Conservation (phyloP, 805 yeast genomes). For the Saccharomycopsis olivae region DNA sequence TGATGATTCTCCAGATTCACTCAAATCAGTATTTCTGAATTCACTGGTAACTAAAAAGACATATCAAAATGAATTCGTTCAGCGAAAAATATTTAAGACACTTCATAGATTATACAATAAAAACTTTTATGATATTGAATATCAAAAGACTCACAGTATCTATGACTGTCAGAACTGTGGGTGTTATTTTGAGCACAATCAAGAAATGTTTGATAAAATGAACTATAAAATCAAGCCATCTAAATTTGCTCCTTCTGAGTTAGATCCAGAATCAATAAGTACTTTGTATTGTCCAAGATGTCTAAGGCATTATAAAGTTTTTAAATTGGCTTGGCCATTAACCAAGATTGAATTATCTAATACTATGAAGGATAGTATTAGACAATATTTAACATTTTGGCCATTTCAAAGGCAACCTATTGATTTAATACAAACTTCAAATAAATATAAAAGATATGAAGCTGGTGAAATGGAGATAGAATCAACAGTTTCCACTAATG, state of each 20-base stretch:
- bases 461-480: not conserved
- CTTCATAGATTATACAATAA: slow-evolving; percentile 21
- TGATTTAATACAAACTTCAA: not conserved
- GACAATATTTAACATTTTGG: slow-evolving; percentile 15
- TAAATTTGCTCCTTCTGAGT: not conserved
- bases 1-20: slow-evolving; percentile 17
- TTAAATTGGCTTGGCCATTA: slow-evolving; percentile 22
- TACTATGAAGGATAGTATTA: slow-evolving; percentile 4
- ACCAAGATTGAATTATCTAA: slow-evolving; percentile 11
- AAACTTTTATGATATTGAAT: slow-evolving; percentile 14
- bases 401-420: slow-evolving; percentile 2
- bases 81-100: slow-evolving; percentile 19
- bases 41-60: not conserved
- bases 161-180: slow-evolving; percentile 26
- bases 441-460: not conserved
- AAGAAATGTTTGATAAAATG: not conserved
- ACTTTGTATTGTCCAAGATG: slow-evolving; percentile 23
- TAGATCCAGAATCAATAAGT: not conserved
- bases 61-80: slow-evolving; percentile 26
- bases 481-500: too few species aligned
- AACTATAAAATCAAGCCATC: slow-evolving; percentile 5
- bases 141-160: slow-evolving; percentile 4
- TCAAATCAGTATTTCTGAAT: not conserved
- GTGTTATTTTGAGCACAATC: slow-evolving; percentile 19
- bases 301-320: slow-evolving; percentile 22